Evolutionary conservation across 1,284 basidiomycete species (phyloP), one percentile per base, ranked within the genome.

Genomic region (Rhizoctonia solani): DNA sequence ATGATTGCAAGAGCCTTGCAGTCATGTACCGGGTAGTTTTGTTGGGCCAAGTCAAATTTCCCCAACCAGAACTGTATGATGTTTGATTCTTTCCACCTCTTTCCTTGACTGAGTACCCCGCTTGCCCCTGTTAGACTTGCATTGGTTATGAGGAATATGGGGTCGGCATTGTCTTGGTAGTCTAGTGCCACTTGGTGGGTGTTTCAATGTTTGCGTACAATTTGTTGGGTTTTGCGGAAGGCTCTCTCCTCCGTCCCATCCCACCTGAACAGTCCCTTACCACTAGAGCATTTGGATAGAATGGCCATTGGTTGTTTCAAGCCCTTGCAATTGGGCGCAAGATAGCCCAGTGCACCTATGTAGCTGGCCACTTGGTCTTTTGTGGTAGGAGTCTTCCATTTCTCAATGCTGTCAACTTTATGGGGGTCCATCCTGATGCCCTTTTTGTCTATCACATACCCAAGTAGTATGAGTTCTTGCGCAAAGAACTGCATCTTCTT

Each of bases 381-480:
- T 11, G 29, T 70, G 3, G 68, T 65, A 0, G 69, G 68, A 2
- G 41, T 54, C 23, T 69, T 69, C 68, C 68, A 69, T 23, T 68
- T 67, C 13, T 14, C 23, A 19, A 72, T 69, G 29, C 29, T 50
- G 4, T 55, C 61, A 4, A 68, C 55, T 30, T 69, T 69, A n/a
- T 54, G 29, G 1, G 63, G 66, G 54, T 69, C 70, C 58, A 69
- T 71, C 16, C 39, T 25, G 8, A 69, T 68, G 53, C 79, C 79
- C 0, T 76, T 56, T 4, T 76, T 54, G 14, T 75, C 73, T 0
- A 81, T 71, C 0, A 80, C 68, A 0, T 72, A 73, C 0, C 80
- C 80, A 0, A 80, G 68, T 61, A 79, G 37, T 3, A 72, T 73
- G 58, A 78, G 32, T 70, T 76, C 70, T 6, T 37, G 29, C 4